Conservation (phyloP, 2,329 filamentous ascomycete species). For the Botryotinia narcissicola region DNA sequence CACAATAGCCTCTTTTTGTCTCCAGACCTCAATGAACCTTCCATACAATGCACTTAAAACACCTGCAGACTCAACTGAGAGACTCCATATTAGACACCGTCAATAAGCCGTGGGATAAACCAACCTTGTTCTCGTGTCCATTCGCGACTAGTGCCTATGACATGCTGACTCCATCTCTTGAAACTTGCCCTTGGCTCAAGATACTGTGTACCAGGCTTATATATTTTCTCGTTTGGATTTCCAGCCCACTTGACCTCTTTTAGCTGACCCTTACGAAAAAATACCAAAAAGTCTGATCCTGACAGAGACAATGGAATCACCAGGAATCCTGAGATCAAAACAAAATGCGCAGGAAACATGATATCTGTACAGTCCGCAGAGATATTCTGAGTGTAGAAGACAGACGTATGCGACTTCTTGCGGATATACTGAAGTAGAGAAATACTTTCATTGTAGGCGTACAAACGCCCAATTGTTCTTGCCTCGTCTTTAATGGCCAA, state of each 20-base stretch:
- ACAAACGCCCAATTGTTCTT: conserved; percentile 73
- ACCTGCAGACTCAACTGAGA: conserved; percentile 74
- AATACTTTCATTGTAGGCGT: conserved; percentile 79
- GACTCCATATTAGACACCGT: neutral
- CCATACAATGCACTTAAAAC: conserved; percentile 82
- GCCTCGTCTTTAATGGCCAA: conserved; percentile 83
- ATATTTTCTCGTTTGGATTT: conserved; percentile 77
- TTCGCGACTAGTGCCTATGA: conserved; percentile 73
- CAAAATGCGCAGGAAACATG: conserved; percentile 74
- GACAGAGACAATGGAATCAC: conserved; percentile 78
- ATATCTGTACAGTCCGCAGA: conserved; percentile 76
- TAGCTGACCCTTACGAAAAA: conserved; percentile 74
- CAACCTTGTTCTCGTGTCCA: conserved; percentile 76
- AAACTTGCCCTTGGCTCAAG: conserved; percentile 80
- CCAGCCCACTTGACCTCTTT: conserved; percentile 78
- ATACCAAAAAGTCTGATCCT: conserved; percentile 83
- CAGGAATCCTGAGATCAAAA: conserved; percentile 73
- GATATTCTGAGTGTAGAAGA: conserved; percentile 76
- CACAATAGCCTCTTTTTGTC: conserved; percentile 81
- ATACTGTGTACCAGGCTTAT: conserved; percentile 71
- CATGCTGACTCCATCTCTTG: conserved; percentile 75
- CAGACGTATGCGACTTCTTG: conserved; percentile 69
- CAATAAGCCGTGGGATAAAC: neutral
- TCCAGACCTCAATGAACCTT: conserved; percentile 91
- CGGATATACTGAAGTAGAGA: conserved; percentile 83